Evolutionary conservation across 495 filamentous ascomycete genomes (phyloP).

Genomic region (Penicillium paradoxum): DNA sequence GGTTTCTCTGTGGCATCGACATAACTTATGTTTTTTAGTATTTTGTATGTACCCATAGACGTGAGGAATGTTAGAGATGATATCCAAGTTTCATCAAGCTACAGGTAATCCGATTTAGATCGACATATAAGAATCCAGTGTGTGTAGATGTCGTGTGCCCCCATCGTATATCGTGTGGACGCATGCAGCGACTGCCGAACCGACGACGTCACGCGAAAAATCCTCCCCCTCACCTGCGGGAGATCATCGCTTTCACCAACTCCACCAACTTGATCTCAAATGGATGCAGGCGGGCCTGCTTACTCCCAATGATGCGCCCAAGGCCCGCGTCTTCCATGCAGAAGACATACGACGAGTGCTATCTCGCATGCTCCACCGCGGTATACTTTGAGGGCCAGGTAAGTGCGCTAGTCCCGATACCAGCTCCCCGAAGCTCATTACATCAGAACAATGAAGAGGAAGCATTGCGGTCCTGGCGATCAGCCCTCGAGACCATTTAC

Average conservation of each 20-base stretch:
- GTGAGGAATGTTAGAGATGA: slow-evolving; percentile 27
- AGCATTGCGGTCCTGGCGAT: slow-evolving; percentile 87
- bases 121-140: not conserved
- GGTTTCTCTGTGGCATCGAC: slow-evolving; percentile 23
- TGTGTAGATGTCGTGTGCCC: not conserved
- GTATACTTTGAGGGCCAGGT: slow-evolving; percentile 94
- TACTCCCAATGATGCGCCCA: slow-evolving; percentile 67
- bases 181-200: slow-evolving; percentile 27
- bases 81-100: slow-evolving; percentile 6
- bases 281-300: slow-evolving; percentile 27
- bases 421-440: slow-evolving; percentile 16
- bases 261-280: slow-evolving; percentile 17
- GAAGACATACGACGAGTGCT: slow-evolving; percentile 97
- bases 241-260: slow-evolving; percentile 21
- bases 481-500: slow-evolving; percentile 85
- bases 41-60: slow-evolving; percentile 34
- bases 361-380: slow-evolving; percentile 88
- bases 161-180: not conserved
- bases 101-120: not conserved
- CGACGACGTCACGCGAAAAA: slow-evolving; percentile 46
- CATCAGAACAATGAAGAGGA: slow-evolving; percentile 84
- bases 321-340: slow-evolving; percentile 76
- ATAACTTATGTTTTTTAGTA: slow-evolving; percentile 20
- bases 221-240: slow-evolving; percentile 21
- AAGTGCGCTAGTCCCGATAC: slow-evolving; percentile 14